These are phyloP conservation scores for Rhodotorula sp. DNA, from an alignment of 1,284 basidiomycete species.

Conservation along the genomic window DNA sequence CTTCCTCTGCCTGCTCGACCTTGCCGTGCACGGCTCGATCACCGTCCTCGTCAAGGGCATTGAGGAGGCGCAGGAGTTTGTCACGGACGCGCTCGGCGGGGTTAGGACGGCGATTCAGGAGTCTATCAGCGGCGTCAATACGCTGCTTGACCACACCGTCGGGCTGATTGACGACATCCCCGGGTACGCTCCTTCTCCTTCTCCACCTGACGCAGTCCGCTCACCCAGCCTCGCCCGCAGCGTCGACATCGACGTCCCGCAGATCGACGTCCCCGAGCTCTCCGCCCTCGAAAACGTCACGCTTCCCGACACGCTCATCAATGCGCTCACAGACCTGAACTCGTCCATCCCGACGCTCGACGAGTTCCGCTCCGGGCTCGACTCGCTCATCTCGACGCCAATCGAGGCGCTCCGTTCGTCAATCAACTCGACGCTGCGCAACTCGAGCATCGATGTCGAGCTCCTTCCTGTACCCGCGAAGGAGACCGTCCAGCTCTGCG, in stretches of 20 bases:
- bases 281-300: slow-evolving; percentile 72
- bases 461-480: slow-evolving; percentile 71
- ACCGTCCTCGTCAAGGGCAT: slow-evolving; percentile 74
- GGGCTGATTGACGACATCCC: slow-evolving; percentile 66
- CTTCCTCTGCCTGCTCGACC: slow-evolving; percentile 86
- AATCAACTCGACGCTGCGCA: slow-evolving; percentile 75
- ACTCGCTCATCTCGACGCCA: slow-evolving; percentile 73
- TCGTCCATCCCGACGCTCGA: slow-evolving; percentile 74
- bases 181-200: slow-evolving; percentile 21
- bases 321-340: slow-evolving; percentile 73
- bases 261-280: slow-evolving; percentile 71
- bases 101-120: slow-evolving; percentile 69
- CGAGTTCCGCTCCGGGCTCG: slow-evolving; percentile 71
- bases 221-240: slow-evolving; percentile 52
- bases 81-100: slow-evolving; percentile 63
- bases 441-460: slow-evolving; percentile 51
- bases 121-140: slow-evolving; percentile 69
- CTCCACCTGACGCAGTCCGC: not conserved
- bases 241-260: slow-evolving; percentile 64
- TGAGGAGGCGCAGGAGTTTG: slow-evolving; percentile 66
- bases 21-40: slow-evolving; percentile 79
- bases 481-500: slow-evolving; percentile 59
- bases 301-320: slow-evolving; percentile 76
- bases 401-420: slow-evolving; percentile 81
- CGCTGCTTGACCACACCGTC: slow-evolving; percentile 66